These are phyloP conservation scores for Kuraishia floccosa DNA, from an alignment of 805 yeast species.

Conservation along the genomic window DNA sequence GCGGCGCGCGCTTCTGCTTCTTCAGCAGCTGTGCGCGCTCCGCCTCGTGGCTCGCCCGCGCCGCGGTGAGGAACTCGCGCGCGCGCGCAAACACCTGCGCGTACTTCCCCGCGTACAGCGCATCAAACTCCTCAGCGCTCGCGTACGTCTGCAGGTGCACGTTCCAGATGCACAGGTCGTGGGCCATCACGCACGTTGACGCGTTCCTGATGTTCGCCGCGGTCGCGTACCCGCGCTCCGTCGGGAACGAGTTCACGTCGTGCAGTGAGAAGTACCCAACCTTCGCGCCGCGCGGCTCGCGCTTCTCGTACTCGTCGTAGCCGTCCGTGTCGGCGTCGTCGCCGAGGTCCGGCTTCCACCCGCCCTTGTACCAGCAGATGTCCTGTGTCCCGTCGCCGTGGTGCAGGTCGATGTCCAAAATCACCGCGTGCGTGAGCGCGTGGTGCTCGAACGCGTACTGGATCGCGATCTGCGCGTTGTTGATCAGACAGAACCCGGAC, in stretches of 20 bases:
- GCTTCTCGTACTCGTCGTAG: constrained; percentile 36
- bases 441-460: constrained; percentile 60
- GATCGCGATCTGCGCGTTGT: constrained; percentile 72
- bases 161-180: constrained; percentile 74
- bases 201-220: constrained; percentile 64
- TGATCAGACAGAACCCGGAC: constrained; percentile 72
- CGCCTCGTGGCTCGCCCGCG: constrained; percentile 30
- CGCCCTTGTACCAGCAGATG: constrained; percentile 72
- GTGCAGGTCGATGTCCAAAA: constrained; percentile 74
- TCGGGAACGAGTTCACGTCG: constrained; percentile 79
- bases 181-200: constrained; percentile 68
- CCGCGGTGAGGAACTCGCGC: constrained; percentile 43
- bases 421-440: constrained; percentile 69
- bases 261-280: constrained; percentile 79
- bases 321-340: constrained; percentile 19
- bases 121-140: constrained; percentile 53
- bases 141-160: constrained; percentile 63
- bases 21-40: constrained; percentile 6
- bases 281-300: constrained; percentile 35
- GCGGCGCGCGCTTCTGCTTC: constrained; percentile 25
- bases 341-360: constrained; percentile 38
- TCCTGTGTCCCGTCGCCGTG: constrained; percentile 90
- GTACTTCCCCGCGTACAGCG: constrained; percentile 49
- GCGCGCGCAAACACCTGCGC: constrained; percentile 55
- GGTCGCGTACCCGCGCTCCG: constrained; percentile 69